Percentiles rank a stretch among this genome's conserved stretches.
These are phyloP conservation scores for Xylariaceae sp. DNA, from an alignment of 2,329 filamentous ascomycete species.

Conservation along the genomic window DNA sequence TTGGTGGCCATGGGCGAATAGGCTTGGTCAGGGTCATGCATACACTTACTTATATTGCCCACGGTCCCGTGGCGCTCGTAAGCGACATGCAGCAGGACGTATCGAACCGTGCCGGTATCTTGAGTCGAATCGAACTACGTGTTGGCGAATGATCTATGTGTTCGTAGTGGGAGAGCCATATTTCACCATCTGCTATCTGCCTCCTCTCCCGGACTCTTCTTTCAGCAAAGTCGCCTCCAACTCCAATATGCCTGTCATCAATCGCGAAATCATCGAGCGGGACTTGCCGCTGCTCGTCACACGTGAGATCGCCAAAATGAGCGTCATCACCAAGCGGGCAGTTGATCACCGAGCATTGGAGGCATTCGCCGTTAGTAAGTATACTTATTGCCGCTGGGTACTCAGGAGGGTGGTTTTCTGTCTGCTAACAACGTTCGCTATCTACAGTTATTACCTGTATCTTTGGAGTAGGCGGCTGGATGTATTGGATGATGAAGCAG, in stretches of 20 bases:
- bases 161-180: too few species aligned
- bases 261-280: conserved; percentile 12
- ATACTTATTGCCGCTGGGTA: neutral
- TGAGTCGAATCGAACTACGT: too few species aligned
- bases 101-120: too few species aligned
- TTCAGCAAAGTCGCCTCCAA: neutral
- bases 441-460: conserved; percentile 11
- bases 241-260: conserved; percentile 14
- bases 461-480: conserved; percentile 20
- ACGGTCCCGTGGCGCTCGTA: conserved; percentile 1
- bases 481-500: conserved; percentile 18
- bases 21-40: too few species aligned
- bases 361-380: conserved; percentile 15
- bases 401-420: neutral
- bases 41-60: conserved; percentile 5
- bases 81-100: conserved; percentile 3
- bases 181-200: too few species aligned
- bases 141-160: too few species aligned
- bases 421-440: neutral
- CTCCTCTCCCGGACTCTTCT: too few species aligned
- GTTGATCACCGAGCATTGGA: conserved; percentile 19
- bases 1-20: neutral
- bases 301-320: conserved; percentile 16
- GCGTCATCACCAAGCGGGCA: conserved; percentile 14
- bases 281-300: conserved; percentile 16